phyloP scores from a whole-genome alignment of 768 basidiomycete species.

The Phlebiopsis flavidoalba region DNA sequence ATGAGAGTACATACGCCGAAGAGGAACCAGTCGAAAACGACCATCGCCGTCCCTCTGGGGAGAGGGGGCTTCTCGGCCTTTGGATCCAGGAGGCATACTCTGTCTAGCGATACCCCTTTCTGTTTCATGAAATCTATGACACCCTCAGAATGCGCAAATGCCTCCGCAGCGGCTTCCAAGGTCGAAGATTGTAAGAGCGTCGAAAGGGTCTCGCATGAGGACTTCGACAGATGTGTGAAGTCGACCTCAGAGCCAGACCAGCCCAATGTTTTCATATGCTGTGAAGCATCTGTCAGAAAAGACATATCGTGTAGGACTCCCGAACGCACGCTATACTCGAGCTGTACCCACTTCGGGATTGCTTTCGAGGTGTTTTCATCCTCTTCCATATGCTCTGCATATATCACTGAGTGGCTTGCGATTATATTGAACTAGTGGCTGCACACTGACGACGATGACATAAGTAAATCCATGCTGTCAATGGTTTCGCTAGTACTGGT shows the following conservation, averaged over 20 bases:
- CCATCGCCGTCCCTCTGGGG: conserved; percentile 67
- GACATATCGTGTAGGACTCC: neutral
- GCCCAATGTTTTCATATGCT: conserved; percentile 87
- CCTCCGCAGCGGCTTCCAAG: conserved; percentile 26
- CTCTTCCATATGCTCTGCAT: conserved; percentile 85
- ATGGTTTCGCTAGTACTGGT: neutral
- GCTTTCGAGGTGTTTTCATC: conserved; percentile 72
- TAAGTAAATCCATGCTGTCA: conserved; percentile 23
- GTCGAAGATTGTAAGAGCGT: conserved; percentile 21
- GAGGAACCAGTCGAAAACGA: conserved; percentile 79
- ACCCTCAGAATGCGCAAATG: conserved; percentile 43
- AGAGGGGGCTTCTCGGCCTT: conserved; percentile 64
- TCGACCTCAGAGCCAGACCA: conserved; percentile 57
- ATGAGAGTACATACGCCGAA: conserved; percentile 64
- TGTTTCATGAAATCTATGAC: conserved; percentile 57
- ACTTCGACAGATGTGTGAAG: conserved; percentile 84
- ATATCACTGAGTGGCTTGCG: neutral
- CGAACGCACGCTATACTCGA: conserved; percentile 78
- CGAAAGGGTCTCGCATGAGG: conserved; percentile 54
- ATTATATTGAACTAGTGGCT: neutral
- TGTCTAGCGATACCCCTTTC: conserved; percentile 38
- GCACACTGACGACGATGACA: conserved; percentile 20
- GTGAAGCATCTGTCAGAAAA: neutral
- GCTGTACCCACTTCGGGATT: conserved; percentile 85
- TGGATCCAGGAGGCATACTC: conserved; percentile 93